A percentile compares a stretch with the other conserved stretches of the same genome.
These are phyloP conservation scores for Claviceps sorghi DNA, from an alignment of 2,329 filamentous ascomycete genomes.

Conservation along the genomic window DNA sequence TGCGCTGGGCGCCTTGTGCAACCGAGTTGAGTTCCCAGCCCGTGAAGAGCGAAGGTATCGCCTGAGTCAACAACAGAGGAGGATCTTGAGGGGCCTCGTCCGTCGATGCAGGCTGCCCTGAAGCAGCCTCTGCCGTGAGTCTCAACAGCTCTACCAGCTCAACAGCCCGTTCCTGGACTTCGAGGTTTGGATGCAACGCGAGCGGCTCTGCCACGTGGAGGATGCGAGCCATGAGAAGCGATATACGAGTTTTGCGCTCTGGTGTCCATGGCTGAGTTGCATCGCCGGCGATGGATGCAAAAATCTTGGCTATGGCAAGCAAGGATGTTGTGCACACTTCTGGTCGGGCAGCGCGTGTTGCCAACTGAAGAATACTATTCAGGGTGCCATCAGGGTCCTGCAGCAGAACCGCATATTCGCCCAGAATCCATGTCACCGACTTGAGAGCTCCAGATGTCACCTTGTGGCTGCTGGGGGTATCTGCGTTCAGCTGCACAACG, in stretches of 20 bases:
- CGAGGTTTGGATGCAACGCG: constrained; percentile 68
- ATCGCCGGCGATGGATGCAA: constrained; percentile 55
- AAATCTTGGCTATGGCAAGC: constrained; percentile 76
- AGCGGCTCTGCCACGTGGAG: constrained; percentile 70
- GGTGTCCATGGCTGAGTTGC: constrained; percentile 54
- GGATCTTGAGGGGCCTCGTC: constrained; percentile 46
- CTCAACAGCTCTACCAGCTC: constrained; percentile 85
- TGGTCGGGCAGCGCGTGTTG: constrained; percentile 42
- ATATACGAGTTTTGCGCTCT: constrained; percentile 57
- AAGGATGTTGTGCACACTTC: constrained; percentile 64
- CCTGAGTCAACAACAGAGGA: constrained; percentile 75
- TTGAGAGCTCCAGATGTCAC: constrained; percentile 53
- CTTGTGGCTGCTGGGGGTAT: constrained; percentile 38
- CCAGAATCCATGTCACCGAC: constrained; percentile 70
- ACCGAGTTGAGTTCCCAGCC: constrained; percentile 89
- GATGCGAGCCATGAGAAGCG: constrained; percentile 66
- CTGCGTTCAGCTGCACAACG: constrained; percentile 40
- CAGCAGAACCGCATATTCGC: constrained; percentile 70
- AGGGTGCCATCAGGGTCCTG: constrained; percentile 57
- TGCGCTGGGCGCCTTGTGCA: constrained; percentile 63
- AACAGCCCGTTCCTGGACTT: constrained; percentile 88
- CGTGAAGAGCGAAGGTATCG: constrained; percentile 73
- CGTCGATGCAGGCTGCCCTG: constrained; percentile 46
- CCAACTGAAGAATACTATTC: constrained; percentile 54
- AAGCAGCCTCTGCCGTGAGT: constrained; percentile 67